These are phyloP conservation scores for Emmonsia crescens DNA, from an alignment of 2,329 filamentous ascomycete species.

Conservation along the genomic window DNA sequence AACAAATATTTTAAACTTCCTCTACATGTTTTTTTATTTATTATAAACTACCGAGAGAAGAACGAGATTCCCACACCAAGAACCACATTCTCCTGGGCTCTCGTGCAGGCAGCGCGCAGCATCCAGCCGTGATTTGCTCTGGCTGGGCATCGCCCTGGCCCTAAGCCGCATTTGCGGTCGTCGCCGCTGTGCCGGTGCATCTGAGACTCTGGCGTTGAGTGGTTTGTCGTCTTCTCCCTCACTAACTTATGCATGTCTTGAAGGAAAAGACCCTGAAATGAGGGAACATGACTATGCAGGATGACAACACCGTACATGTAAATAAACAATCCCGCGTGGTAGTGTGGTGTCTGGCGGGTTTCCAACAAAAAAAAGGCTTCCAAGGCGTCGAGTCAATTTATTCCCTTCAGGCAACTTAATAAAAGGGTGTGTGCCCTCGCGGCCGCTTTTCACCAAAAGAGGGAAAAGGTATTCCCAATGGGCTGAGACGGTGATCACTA, in stretches of 20 bases:
- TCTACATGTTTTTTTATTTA: too few relatives aligned
- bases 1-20: neutral
- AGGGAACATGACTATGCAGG: neutral
- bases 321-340: neutral
- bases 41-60: neutral
- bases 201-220: neutral
- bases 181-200: neutral
- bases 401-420: too few relatives aligned
- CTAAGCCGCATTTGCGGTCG: neutral
- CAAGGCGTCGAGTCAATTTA: too few relatives aligned
- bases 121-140: neutral
- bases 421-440: too few relatives aligned
- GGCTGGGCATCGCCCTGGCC: neutral
- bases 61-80: neutral
- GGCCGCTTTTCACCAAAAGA: too few relatives aligned
- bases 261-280: neutral
- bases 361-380: neutral
- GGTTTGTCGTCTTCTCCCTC: too few relatives aligned
- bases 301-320: neutral
- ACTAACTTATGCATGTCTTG: neutral
- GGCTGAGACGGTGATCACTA: too few relatives aligned
- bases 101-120: neutral
- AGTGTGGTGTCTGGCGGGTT: neutral
- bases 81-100: neutral
- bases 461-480: too few relatives aligned